These are phyloP conservation scores for Vicia faba DNA, from an alignment of 306 rosid species.

Conservation along the genomic window DNA sequence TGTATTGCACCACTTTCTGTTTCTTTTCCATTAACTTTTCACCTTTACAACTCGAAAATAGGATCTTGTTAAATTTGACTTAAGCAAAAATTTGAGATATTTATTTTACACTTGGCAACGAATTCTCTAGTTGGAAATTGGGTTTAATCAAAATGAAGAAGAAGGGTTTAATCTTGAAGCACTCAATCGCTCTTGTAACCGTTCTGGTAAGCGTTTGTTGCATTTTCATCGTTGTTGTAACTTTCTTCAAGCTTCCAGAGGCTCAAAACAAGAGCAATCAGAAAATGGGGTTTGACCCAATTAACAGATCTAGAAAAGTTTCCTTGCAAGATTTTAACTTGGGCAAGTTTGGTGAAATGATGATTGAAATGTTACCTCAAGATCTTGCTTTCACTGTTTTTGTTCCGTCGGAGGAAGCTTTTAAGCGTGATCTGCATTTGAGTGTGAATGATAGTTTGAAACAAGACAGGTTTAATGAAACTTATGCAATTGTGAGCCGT, in stretches of 20 bases:
- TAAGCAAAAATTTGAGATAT: slow-evolving; percentile 8
- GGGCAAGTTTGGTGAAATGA: slow-evolving; percentile 71
- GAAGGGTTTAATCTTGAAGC: slow-evolving; percentile 41
- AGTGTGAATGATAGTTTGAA: slow-evolving; percentile 44
- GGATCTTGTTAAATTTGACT: background rate
- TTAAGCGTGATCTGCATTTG: slow-evolving; percentile 64
- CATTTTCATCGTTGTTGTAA: slow-evolving; percentile 43
- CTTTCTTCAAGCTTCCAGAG: slow-evolving; percentile 70
- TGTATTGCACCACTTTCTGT: background rate
- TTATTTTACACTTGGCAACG: background rate
- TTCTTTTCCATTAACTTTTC: background rate
- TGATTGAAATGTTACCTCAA: slow-evolving; percentile 79
- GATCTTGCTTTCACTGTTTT: slow-evolving; percentile 85
- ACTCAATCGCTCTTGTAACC: slow-evolving; percentile 52
- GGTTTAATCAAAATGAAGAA: slow-evolving; percentile 46
- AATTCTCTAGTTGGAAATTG: background rate
- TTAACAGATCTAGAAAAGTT: slow-evolving; percentile 39
- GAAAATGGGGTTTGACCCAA: slow-evolving; percentile 40
- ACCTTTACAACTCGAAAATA: background rate
- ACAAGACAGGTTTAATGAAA: slow-evolving; percentile 61
- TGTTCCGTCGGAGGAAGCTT: slow-evolving; percentile 78
- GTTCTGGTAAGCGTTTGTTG: slow-evolving; percentile 52
- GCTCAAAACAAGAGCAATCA: slow-evolving; percentile 26
- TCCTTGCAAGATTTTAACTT: slow-evolving; percentile 25
- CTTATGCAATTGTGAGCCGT: slow-evolving; percentile 65